These are phyloP conservation scores for Ashbya aceris DNA, from an alignment of 1,139 yeast species.

Conservation along the genomic window DNA sequence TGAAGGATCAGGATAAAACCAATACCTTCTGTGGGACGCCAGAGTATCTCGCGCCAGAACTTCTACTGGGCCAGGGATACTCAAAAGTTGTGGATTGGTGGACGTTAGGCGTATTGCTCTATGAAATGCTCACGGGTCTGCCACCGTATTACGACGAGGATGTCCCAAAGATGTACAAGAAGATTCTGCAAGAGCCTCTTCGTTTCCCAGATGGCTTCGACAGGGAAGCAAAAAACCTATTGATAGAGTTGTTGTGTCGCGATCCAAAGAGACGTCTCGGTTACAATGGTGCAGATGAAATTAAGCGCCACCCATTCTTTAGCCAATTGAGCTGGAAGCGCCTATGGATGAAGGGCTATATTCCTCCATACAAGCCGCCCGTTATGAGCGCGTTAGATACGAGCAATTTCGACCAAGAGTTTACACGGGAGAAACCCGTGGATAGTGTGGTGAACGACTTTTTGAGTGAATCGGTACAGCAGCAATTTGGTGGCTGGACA, in stretches of 20 bases:
- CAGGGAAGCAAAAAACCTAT: constrained; percentile 76
- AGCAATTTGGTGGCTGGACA: constrained; percentile 98
- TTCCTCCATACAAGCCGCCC: constrained; percentile 92
- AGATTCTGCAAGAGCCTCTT: constrained; percentile 80
- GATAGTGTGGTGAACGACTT: constrained; percentile 93
- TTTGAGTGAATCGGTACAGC: constrained; percentile 81
- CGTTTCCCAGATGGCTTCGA: constrained; percentile 86
- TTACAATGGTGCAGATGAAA: constrained; percentile 72
- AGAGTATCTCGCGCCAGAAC: constrained; percentile 92
- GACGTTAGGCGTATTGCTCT: constrained; percentile 88
- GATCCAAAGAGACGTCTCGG: constrained; percentile 79
- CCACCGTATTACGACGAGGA: constrained; percentile 97
- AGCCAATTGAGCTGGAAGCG: constrained; percentile 88
- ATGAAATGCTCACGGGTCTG: constrained; percentile 93
- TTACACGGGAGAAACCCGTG: constrained; percentile 86
- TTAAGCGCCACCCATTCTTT: constrained; percentile 79
- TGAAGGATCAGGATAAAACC: constrained; percentile 82
- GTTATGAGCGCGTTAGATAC: constrained; percentile 84
- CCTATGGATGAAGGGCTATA: constrained; percentile 74
- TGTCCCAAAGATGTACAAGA: constrained; percentile 88
- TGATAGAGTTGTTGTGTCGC: constrained; percentile 67
- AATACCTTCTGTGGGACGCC: constrained; percentile 97
- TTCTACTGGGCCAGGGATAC: constrained; percentile 83
- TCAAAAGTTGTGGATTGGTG: constrained; percentile 96
- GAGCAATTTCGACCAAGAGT: constrained; percentile 85